Base-by-base conservation (phyloP, 495 filamentous ascomycete species). In the Annulohypoxylon moriforme region DNA sequence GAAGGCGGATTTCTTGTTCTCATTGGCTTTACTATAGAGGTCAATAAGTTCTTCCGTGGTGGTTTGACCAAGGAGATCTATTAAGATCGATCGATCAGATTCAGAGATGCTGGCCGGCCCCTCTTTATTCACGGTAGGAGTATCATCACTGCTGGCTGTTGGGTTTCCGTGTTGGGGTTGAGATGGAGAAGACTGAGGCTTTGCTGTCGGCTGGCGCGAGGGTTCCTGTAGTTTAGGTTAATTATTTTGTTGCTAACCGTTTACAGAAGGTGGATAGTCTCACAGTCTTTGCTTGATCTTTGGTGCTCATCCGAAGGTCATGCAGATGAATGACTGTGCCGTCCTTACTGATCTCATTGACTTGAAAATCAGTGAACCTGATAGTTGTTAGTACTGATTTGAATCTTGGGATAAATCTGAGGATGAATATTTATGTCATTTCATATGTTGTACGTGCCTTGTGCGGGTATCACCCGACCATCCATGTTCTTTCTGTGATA, bases 311-410 rank as follows among this genome's bases (percentile, higher is more conserved):
- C 77, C 53, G 60, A 5, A 49, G 87, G 62, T 81, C 83, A 81
- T 64, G 81, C 77, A 99, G 85, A 79, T 97, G 94, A 46, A 95
- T 74, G 2, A 97, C 94, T 53, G 89, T 81, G 11, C 94, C 95
- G 76, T 90, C 86, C 10, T 89, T 90, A 13, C 86, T 79, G 70
- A 99, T 96, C 81, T 99, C 96, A 77, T 97, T 93, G 63, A 99
- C 96, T 53, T 95, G 81, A 79, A 99, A 99, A 77, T 99, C 96
- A 13, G 94, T 97, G 80, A 94, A 99, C 72, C 93, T 96, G 25
- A 50, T 13, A 52, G 10, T 22, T 22, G 27, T 78, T 53, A 80
- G 75, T 47, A 60, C 8, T 10, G 9, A 53, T 18, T 24, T 33
- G 11, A 42, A 25, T 6, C 42, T 53, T 14, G 11, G 50, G 29